Evolutionary conservation across 2,329 filamentous ascomycete species (phyloP).

Genomic region (Epichloe sp.): DNA sequence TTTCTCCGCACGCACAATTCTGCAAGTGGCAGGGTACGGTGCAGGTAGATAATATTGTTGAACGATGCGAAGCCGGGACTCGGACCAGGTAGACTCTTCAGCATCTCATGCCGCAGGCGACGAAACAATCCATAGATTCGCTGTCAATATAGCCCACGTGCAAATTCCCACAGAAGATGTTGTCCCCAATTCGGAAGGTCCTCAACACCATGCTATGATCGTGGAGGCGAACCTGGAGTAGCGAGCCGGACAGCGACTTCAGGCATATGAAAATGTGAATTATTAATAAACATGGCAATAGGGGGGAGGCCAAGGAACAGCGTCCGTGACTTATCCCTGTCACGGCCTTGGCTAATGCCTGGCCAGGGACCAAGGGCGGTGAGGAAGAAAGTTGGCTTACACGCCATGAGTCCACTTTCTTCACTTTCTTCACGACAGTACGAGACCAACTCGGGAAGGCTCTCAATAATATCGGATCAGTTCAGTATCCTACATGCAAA

Average conservation of each 20-base stretch:
- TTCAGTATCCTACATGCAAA: background rate
- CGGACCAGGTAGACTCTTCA: background rate
- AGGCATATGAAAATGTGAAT: background rate
- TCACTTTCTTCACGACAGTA: too few species aligned
- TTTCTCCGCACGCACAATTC: background rate
- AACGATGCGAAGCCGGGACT: background rate
- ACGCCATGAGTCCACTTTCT: too few species aligned
- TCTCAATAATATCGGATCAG: background rate
- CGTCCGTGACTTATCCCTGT: constrained; percentile 1
- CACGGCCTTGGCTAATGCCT: background rate
- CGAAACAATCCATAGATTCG: background rate
- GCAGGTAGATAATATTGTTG: background rate
- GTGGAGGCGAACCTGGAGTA: constrained; percentile 1
- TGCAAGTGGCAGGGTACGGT: background rate
- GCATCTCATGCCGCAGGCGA: background rate
- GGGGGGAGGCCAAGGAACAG: background rate
- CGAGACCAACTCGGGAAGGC: background rate
- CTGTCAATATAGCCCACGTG: background rate
- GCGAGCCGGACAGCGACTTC: background rate
- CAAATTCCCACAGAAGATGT: background rate
- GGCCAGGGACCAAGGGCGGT: constrained; percentile 3
- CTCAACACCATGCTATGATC: constrained; percentile 1
- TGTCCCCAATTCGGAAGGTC: background rate
- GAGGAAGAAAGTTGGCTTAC: background rate
- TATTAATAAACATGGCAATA: background rate